Base-by-base conservation (phyloP, 805 yeast genomes). In the Saturnispora hagleri region DNA sequence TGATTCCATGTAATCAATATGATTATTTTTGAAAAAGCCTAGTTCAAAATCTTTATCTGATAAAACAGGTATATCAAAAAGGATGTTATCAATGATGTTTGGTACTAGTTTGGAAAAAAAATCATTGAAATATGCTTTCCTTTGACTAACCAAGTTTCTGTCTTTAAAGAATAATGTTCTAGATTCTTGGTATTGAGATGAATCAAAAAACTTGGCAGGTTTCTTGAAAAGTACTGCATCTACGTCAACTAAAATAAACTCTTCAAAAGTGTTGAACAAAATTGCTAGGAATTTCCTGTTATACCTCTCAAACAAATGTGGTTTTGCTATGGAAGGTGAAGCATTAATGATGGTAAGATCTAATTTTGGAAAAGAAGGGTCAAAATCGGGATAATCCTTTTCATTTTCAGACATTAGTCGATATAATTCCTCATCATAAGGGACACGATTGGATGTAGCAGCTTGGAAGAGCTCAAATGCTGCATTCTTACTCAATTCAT, bases 211-310 rank as follows among this genome's bases (percentile, higher is more conserved):
- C 2, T 63, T 50, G 20, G 54, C 53, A 9, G 69, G 65, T 3
- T 74, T 68, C 27, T 69, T 59, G 50, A 71, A 63, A 17, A 62
- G 55, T 5, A 73, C 74, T 4, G 72, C 66, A 61, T 77, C 82
- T 13, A 80, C 76, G 61, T 79, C 82, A 49, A 79, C 55, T 42
- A 79, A 57, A 43, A 79, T 67, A 58, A 67, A 70, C 43, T 76
- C 81, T 55, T 76, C 76, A 58, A 76, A 79, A 2, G 82, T 76
- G 52, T 77, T 80, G 63, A 82, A 81, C 27, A 77, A 53, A n/a
- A 76, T 70, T 1, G 86, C 83, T 28, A 80, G 58, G 62, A 82
- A 71, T 59, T 81, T 82, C 55, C 63, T 62, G 52, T 62, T 60
- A 52, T 54, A 65, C 22, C 50, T 44, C 41, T 61, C 61, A n/a